phyloP scores from a whole-genome alignment of 2,329 filamentous ascomycete genomes.

The Calonectria fujianensis region DNA sequence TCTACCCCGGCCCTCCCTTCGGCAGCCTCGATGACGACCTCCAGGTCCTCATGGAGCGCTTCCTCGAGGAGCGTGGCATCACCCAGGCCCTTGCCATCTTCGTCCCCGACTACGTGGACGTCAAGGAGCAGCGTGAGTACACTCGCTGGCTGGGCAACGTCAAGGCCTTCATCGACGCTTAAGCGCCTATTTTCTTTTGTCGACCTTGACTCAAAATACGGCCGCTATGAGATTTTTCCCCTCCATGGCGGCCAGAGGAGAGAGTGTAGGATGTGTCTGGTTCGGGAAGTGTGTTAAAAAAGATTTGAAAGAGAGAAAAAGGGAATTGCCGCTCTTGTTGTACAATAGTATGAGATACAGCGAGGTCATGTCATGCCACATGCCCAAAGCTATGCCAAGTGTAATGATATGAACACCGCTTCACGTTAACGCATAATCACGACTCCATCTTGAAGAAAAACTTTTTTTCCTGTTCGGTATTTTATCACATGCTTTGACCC shows the following conservation, averaged over 20 bases:
- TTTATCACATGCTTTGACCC: background rate
- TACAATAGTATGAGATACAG: constrained; percentile 54
- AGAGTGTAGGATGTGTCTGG: constrained; percentile 36
- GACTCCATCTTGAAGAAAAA: background rate
- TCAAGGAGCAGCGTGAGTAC: constrained; percentile 99
- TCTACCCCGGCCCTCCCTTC: constrained; percentile 95
- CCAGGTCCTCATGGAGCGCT: constrained; percentile 92
- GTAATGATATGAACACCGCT: constrained; percentile 51
- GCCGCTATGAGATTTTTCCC: background rate
- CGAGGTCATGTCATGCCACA: constrained; percentile 47
- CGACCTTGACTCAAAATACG: background rate
- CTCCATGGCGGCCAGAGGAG: background rate
- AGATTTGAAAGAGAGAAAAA: constrained; percentile 3
- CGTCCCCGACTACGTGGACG: constrained; percentile 95
- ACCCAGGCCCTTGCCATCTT: constrained; percentile 91
- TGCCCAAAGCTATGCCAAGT: constrained; percentile 46
- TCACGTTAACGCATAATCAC: constrained; percentile 24
- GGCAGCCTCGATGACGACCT: constrained; percentile 96
- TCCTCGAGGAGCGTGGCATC: constrained; percentile 95
- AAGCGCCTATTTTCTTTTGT: constrained; percentile 49
- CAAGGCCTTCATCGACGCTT: constrained; percentile 89
- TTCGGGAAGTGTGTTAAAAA: constrained; percentile 47
- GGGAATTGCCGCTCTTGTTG: constrained; percentile 56
- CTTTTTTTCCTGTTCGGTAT: background rate
- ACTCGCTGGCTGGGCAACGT: constrained; percentile 90